phyloP scores from a whole-genome alignment of 805 yeast species.

The Wickerhamomyces strasburgensis region DNA sequence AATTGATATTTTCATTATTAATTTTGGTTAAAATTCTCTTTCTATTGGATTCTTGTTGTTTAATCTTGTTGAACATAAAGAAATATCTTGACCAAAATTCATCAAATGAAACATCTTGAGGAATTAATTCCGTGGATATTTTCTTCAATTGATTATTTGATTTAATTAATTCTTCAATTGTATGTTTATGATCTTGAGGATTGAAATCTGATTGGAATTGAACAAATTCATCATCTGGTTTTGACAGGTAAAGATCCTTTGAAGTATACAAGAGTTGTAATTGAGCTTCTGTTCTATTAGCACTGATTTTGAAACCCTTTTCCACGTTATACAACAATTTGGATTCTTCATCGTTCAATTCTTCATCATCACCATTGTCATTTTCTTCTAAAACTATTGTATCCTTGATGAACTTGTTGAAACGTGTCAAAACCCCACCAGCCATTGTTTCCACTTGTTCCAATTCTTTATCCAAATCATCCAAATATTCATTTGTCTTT shows the following conservation, averaged over 20 bases:
- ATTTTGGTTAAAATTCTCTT: slow-evolving; percentile 35
- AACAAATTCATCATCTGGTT: slow-evolving; percentile 30
- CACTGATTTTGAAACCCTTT: slow-evolving; percentile 29
- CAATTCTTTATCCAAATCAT: slow-evolving; percentile 66
- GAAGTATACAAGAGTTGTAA: slow-evolving; percentile 49
- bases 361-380: slow-evolving; percentile 17
- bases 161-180: slow-evolving; percentile 43
- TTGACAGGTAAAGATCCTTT: slow-evolving; percentile 25
- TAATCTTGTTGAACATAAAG: slow-evolving; percentile 35
- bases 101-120: slow-evolving; percentile 50
- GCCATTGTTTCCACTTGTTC: slow-evolving; percentile 72
- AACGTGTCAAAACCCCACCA: slow-evolving; percentile 48
- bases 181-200: slow-evolving; percentile 44
- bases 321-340: slow-evolving; percentile 40
- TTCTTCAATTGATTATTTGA: slow-evolving; percentile 19
- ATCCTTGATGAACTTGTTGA: slow-evolving; percentile 51
- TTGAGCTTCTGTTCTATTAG: slow-evolving; percentile 61
- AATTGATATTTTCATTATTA: slow-evolving; percentile 10
- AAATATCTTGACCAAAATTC: slow-evolving; percentile 77
- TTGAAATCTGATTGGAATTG: slow-evolving; percentile 34
- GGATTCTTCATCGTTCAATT: slow-evolving; percentile 29
- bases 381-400: slow-evolving; percentile 29
- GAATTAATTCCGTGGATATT: slow-evolving; percentile 62
- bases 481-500: slow-evolving; percentile 59
- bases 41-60: slow-evolving; percentile 53